phyloP scores from a whole-genome alignment of 2,329 filamentous ascomycete genomes.

The Coniochaeta ligniaria region DNA sequence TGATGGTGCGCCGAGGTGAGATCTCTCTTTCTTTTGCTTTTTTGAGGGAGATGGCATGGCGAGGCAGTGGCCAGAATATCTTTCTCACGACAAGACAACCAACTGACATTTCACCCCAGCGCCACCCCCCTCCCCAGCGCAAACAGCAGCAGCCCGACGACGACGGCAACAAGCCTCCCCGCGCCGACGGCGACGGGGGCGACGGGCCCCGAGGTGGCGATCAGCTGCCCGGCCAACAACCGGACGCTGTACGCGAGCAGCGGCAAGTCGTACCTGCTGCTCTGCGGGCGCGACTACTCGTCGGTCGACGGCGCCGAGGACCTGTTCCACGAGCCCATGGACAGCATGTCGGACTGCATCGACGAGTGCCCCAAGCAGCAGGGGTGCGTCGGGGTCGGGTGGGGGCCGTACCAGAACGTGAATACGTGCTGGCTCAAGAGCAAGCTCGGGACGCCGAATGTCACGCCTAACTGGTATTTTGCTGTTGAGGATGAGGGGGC shows the following conservation, averaged over 20 bases:
- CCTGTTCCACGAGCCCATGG: slow-evolving; percentile 14
- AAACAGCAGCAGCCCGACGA: slow-evolving; percentile 5
- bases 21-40: neutral
- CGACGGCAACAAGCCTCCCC: slow-evolving; percentile 4
- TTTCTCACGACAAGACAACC: neutral
- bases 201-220: neutral
- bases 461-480: slow-evolving; percentile 22
- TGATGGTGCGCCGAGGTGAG: neutral
- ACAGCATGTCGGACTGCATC: slow-evolving; percentile 23
- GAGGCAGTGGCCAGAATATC: too few species aligned
- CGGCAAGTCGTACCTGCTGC: slow-evolving; percentile 16
- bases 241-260: slow-evolving; percentile 21
- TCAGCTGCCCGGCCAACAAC: slow-evolving; percentile 25
- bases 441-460: slow-evolving; percentile 17
- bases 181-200: slow-evolving; percentile 8
- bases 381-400: slow-evolving; percentile 25
- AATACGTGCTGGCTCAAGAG: slow-evolving; percentile 28
- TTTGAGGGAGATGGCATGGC: too few species aligned
- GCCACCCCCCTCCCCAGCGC: neutral
- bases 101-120: neutral
- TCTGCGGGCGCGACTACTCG: slow-evolving; percentile 29
- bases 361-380: slow-evolving; percentile 19
- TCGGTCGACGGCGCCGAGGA: slow-evolving; percentile 19
- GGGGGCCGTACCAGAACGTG: slow-evolving; percentile 20
- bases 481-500: slow-evolving; percentile 15